Conservation (phyloP, 257 asterid genomes). For the Ajuga chamaepitys region DNA sequence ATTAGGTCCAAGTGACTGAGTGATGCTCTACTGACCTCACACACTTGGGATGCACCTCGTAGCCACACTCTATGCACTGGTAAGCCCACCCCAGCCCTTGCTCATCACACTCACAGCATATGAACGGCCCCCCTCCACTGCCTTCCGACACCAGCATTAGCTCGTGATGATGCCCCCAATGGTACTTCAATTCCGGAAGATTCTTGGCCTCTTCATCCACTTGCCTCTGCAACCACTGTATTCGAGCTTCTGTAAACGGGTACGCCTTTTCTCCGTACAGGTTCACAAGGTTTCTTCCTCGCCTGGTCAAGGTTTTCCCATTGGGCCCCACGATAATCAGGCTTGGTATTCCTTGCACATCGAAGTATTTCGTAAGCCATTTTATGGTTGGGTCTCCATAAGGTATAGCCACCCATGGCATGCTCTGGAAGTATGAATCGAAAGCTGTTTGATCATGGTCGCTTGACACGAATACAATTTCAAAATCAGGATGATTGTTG, state of each 20-base stretch:
- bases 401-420: conserved; percentile 73
- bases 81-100: conserved; percentile 85
- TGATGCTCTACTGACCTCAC: conserved; percentile 13
- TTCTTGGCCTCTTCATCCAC: conserved; percentile 38
- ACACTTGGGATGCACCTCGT: conserved; percentile 70
- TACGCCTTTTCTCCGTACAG: conserved; percentile 50
- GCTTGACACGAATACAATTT: conserved; percentile 49
- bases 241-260: conserved; percentile 42
- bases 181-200: conserved; percentile 35
- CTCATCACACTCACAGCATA: conserved; percentile 76
- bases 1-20: background rate
- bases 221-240: conserved; percentile 35
- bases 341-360: conserved; percentile 48
- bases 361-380: conserved; percentile 40
- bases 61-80: conserved; percentile 64
- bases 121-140: conserved; percentile 58
- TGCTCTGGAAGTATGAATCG: conserved; percentile 31
- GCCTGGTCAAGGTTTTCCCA: conserved; percentile 56
- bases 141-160: conserved; percentile 62
- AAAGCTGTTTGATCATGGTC: conserved; percentile 47
- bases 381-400: conserved; percentile 39
- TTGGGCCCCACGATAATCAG: conserved; percentile 53
- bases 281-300: conserved; percentile 56
- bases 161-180: conserved; percentile 47
- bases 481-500: conserved; percentile 29